phyloP scores from a whole-genome alignment of 768 basidiomycete genomes.

The Suillus subluteus region DNA sequence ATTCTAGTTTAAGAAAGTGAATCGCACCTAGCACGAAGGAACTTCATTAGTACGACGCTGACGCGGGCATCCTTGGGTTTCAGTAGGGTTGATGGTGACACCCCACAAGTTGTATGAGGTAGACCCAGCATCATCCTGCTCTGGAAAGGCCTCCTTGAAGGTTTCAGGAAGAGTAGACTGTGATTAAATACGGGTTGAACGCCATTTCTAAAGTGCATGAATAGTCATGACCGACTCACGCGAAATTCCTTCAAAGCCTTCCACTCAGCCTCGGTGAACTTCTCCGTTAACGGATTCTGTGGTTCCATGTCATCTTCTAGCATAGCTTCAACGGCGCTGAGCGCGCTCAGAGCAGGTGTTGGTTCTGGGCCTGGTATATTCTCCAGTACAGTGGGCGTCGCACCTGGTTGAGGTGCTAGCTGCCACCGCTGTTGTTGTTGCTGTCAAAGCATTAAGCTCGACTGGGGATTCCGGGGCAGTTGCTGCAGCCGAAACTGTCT shows the following conservation, averaged over 20 bases:
- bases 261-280: constrained; percentile 78
- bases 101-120: constrained; percentile 70
- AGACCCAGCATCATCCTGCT: constrained; percentile 53
- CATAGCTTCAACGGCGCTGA: neutral
- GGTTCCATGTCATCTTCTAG: constrained; percentile 47
- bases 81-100: constrained; percentile 62
- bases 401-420: constrained; percentile 13
- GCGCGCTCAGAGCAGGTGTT: neutral
- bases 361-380: neutral
- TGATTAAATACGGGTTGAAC: constrained; percentile 14
- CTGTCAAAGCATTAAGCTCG: constrained; percentile 6
- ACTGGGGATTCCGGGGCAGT: constrained; percentile 1
- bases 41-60: constrained; percentile 82
- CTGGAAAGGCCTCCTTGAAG: constrained; percentile 62
- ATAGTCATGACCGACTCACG: constrained; percentile 41
- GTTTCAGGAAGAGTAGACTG: constrained; percentile 51
- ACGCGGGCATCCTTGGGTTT: constrained; percentile 61
- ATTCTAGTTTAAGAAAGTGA: neutral
- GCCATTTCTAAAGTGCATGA: neutral
- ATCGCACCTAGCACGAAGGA: constrained; percentile 72
- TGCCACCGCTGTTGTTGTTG: neutral
- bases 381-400: constrained; percentile 10
- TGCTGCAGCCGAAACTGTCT: constrained; percentile 7
- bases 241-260: constrained; percentile 67
- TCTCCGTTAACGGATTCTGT: constrained; percentile 68